Base-by-base conservation (phyloP, 1,284 basidiomycete species). In the Ustilago esculenta region DNA sequence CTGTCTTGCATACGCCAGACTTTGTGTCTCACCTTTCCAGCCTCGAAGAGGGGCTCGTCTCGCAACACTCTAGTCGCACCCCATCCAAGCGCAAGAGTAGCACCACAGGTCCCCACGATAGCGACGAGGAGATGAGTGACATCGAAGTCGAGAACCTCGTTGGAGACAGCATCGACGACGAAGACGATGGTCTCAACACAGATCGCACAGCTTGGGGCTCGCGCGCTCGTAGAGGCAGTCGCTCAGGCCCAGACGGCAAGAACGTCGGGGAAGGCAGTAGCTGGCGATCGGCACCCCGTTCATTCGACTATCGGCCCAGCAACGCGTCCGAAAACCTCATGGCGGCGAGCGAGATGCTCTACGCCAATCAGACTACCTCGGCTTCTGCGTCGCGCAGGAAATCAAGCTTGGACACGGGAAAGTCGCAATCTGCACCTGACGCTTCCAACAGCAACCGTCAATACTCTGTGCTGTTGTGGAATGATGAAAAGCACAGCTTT, bases 401-500 rank as follows among this genome's bases (percentile, higher is more conserved):
- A 17, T 54, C 50, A 14, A 53, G 49, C 41, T 12, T 36, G 18
- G 61, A 58, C 1, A 40, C 30, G 23, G 34, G 17, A 14, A 52
- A 67, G 18, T 36, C 64, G 17, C 51, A 52, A 8, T 2, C 32
- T 10, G 20, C 48, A 9, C 37, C 44, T 4, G 42, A 47, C 4
- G 39, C 52, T 12, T 11, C 29, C 33, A 45, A 46, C 25, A 49
- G 39, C 29, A 69, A 61, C 32, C 75, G 70, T 12, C 88, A 68
- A 90, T 94, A 65, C 87, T 90, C 90, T 20, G 87, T 98, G 50
- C 85, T 96, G 17, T 84, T 98, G 2, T 98, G 94, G 94, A 94
- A 96, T 82, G 95, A 98, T 83, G 96, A 99, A 82, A 96, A 94
- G 75, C 96, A 98, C 82, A 94, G 92, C 2, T 92, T 91, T 75